These are phyloP conservation scores for Candida palmyrensis DNA, from an alignment of 805 yeast genomes.

Conservation along the genomic window DNA sequence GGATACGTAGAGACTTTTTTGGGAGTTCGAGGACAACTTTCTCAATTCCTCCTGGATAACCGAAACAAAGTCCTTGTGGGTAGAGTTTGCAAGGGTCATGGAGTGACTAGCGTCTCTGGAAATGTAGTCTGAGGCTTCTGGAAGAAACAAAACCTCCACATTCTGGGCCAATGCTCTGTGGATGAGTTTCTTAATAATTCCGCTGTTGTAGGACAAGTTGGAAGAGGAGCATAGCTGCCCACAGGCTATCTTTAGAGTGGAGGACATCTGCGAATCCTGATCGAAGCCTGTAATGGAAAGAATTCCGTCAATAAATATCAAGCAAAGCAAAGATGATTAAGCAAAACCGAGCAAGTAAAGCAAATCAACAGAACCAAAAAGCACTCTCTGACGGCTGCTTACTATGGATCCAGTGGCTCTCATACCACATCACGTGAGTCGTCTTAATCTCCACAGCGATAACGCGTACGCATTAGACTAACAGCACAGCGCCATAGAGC, in stretches of 20 bases:
- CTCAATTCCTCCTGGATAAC: slow-evolving; percentile 44
- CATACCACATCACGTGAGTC: too few species aligned
- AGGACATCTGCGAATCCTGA: too few species aligned
- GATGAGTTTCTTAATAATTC: slow-evolving; percentile 54
- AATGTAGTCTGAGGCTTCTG: slow-evolving; percentile 91
- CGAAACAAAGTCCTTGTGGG: slow-evolving; percentile 33
- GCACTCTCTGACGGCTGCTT: too few species aligned
- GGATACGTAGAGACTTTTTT: slow-evolving; percentile 50
- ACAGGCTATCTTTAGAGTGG: slow-evolving; percentile 51
- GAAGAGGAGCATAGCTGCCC: slow-evolving; percentile 83
- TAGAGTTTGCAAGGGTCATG: slow-evolving; percentile 44
- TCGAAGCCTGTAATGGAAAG: too few species aligned
- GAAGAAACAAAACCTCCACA: slow-evolving; percentile 72
- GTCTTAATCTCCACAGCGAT: too few species aligned
- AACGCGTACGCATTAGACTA: neutral
- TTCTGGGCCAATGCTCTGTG: slow-evolving; percentile 55
- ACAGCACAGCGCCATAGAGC: neutral
- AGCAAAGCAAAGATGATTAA: too few species aligned
- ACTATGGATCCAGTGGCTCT: too few species aligned
- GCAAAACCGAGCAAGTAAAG: too few species aligned
- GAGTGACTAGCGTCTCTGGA: slow-evolving; percentile 68
- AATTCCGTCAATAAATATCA: too few species aligned
- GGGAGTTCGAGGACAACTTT: slow-evolving; percentile 18
- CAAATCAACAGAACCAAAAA: too few species aligned
- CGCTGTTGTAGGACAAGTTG: slow-evolving; percentile 53